These are phyloP conservation scores for Chaetomium olivaceum DNA, from an alignment of 2,329 filamentous ascomycete species.

Conservation along the genomic window DNA sequence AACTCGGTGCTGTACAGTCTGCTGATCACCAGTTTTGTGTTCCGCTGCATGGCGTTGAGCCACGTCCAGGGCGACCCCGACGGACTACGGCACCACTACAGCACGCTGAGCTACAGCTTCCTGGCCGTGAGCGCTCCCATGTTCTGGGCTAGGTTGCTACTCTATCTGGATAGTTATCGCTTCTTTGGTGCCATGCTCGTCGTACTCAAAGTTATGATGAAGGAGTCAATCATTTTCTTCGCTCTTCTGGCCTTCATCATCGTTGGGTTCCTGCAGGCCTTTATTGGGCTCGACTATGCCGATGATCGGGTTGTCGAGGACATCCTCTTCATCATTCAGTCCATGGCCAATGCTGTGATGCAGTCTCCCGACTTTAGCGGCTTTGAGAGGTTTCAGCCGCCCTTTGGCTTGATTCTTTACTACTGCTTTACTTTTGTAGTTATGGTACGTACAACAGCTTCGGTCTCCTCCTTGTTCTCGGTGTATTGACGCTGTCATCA, in stretches of 20 bases:
- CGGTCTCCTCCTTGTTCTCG: neutral
- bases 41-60: slow-evolving; percentile 75
- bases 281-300: slow-evolving; percentile 84
- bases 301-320: slow-evolving; percentile 71
- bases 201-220: slow-evolving; percentile 93
- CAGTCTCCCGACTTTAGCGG: slow-evolving; percentile 84
- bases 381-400: slow-evolving; percentile 87
- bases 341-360: slow-evolving; percentile 89
- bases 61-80: slow-evolving; percentile 52
- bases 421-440: slow-evolving; percentile 98
- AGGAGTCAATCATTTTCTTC: slow-evolving; percentile 94
- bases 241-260: slow-evolving; percentile 82
- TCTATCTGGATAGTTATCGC: slow-evolving; percentile 89
- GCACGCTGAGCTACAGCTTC: slow-evolving; percentile 88
- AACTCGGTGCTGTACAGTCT: slow-evolving; percentile 81
- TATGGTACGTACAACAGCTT: slow-evolving; percentile 62
- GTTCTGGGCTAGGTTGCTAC: slow-evolving; percentile 91
- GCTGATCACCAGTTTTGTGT: slow-evolving; percentile 73
- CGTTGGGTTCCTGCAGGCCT: slow-evolving; percentile 86
- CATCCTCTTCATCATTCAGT: slow-evolving; percentile 71
- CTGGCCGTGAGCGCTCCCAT: slow-evolving; percentile 90
- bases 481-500: slow-evolving; percentile 29
- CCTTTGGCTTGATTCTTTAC: slow-evolving; percentile 93
- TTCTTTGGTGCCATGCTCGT: slow-evolving; percentile 99
- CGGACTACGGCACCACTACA: slow-evolving; percentile 62